These are phyloP conservation scores for Acer campestre DNA, from an alignment of 345 rosid genomes.

Conservation along the genomic window DNA sequence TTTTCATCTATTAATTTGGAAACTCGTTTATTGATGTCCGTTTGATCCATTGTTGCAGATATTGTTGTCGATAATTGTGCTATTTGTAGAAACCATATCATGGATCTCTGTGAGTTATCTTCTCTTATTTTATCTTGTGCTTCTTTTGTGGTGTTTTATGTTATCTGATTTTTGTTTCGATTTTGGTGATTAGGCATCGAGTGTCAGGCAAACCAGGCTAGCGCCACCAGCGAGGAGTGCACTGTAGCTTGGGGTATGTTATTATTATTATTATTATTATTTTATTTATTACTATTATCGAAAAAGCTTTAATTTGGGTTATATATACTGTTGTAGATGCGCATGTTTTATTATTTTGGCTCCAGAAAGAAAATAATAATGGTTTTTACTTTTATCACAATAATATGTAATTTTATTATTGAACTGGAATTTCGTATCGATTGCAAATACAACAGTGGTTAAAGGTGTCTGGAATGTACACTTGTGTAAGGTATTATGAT, in stretches of 20 bases:
- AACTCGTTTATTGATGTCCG: background rate
- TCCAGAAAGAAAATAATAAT: background rate
- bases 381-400: background rate
- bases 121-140: background rate
- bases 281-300: background rate
- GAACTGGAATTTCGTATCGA: background rate
- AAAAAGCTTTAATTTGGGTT: background rate
- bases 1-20: background rate
- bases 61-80: constrained; percentile 96
- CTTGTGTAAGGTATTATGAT: background rate
- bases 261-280: background rate
- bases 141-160: background rate
- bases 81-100: constrained; percentile 94
- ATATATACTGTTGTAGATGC: background rate
- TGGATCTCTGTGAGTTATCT: constrained; percentile 83
- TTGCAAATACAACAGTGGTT: background rate
- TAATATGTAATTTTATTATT: background rate
- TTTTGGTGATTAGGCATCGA: constrained; percentile 67
- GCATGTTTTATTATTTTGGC: background rate
- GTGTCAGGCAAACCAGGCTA: constrained; percentile 93
- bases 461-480: background rate
- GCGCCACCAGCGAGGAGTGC: constrained; percentile 95
- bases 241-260: constrained; percentile 96
- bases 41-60: constrained; percentile 48
- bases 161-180: constrained; percentile 7